phyloP scores from a whole-genome alignment of 352 stramenopile genomes.

The Phytophthora idaei region DNA sequence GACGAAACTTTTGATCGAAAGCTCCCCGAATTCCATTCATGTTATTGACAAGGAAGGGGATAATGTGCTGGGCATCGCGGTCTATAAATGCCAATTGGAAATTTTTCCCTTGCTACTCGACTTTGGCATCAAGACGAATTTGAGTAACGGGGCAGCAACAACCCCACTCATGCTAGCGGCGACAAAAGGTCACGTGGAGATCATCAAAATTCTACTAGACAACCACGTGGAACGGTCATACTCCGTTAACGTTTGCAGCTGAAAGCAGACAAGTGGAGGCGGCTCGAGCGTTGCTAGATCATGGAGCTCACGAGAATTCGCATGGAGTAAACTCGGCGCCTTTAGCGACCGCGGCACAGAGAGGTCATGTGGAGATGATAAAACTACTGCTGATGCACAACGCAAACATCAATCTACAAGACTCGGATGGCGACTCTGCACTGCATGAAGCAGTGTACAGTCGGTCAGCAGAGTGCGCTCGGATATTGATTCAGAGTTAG shows the following conservation, averaged over 20 bases:
- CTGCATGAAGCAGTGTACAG: slow-evolving; percentile 25
- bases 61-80: slow-evolving; percentile 10
- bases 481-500: not conserved
- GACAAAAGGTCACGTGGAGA: slow-evolving; percentile 7
- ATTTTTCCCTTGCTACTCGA: slow-evolving; percentile 9
- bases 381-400: slow-evolving; percentile 15
- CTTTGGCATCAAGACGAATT: not conserved
- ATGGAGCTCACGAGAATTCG: not conserved
- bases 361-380: slow-evolving; percentile 13
- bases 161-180: slow-evolving; percentile 26
- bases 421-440: slow-evolving; percentile 18
- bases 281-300: not conserved
- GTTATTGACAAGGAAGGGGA: slow-evolving; percentile 15
- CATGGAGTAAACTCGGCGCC: slow-evolving; percentile 4
- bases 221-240: slow-evolving; percentile 12
- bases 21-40: not conserved
- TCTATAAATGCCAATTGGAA: slow-evolving; percentile 4
- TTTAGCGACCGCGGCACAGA: slow-evolving; percentile 13
- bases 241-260: slow-evolving; percentile 25
- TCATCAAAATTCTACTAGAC: slow-evolving; percentile 13
- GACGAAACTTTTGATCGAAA: slow-evolving; percentile 3
- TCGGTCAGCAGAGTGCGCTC: not conserved
- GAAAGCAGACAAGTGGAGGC: slow-evolving; percentile 8
- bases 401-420: slow-evolving; percentile 7
- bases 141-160: slow-evolving; percentile 11